A percentile compares a stretch with the other conserved stretches of the same genome.
phyloP scores from a whole-genome alignment of 108 stramenopile genomes.

The Cyclotella baltica region DNA sequence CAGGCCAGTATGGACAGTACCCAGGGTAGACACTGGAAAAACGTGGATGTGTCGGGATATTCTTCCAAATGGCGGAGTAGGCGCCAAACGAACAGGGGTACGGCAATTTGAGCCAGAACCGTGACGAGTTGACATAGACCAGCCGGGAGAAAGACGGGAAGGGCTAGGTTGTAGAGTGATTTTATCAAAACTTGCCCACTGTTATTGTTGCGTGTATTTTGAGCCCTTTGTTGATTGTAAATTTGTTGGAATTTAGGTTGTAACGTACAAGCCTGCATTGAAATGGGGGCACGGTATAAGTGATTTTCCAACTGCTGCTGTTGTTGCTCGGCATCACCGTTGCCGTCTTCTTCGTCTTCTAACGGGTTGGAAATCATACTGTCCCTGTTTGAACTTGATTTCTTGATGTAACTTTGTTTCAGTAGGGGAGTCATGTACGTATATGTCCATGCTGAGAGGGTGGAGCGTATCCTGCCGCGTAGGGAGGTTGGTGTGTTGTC shows the following conservation, averaged over 20 bases:
- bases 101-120: conserved; percentile 67
- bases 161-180: conserved; percentile 65
- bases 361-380: background rate
- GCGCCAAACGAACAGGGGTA: conserved; percentile 79
- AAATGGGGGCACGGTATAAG: conserved; percentile 10
- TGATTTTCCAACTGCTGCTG: background rate
- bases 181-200: conserved; percentile 4
- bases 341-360: too few species aligned
- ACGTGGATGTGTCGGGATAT: conserved; percentile 37
- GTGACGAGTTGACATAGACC: conserved; percentile 75
- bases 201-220: background rate
- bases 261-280: conserved; percentile 16
- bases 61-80: conserved; percentile 71
- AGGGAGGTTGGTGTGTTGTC: conserved; percentile 4
- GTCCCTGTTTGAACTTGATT: background rate
- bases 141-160: conserved; percentile 69
- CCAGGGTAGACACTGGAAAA: conserved; percentile 54
- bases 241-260: conserved; percentile 21
- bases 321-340: background rate
- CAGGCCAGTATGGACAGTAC: conserved; percentile 57
- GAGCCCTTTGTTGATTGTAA: background rate
- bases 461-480: conserved; percentile 7
- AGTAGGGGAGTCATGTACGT: conserved; percentile 51
- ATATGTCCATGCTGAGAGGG: conserved; percentile 38
- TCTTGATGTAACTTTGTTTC: conserved; percentile 20